Conservation (phyloP, 192 early-diverging fungal species). For the Lobulomyces angularis region DNA sequence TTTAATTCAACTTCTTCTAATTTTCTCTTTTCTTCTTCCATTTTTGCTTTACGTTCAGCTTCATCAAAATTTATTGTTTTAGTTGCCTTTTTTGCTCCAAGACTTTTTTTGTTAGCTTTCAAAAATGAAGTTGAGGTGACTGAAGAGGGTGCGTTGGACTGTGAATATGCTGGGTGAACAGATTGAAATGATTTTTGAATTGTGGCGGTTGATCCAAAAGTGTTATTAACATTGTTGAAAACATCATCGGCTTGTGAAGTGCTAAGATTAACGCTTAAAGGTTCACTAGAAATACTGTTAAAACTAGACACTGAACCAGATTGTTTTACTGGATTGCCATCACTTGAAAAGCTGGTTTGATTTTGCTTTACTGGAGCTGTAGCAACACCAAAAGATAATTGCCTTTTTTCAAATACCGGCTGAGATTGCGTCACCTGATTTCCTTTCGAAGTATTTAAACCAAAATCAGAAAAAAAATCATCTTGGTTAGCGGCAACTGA, state of each 20-base stretch:
- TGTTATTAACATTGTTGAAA: no score
- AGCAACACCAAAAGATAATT: no score
- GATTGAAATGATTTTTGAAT: conserved; percentile 7
- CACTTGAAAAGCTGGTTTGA: no score
- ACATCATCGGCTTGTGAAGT: no score
- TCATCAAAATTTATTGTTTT: conserved; percentile 81
- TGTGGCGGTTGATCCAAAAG: no score
- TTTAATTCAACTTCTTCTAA: conserved; percentile 26
- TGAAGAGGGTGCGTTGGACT: conserved; percentile 8
- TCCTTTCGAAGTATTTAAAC: conserved; percentile 17
- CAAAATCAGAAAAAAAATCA: conserved; percentile 61
- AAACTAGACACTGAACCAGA: no score
- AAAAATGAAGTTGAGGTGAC: background rate
- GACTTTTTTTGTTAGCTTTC: conserved; percentile 39
- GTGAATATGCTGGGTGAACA: background rate
- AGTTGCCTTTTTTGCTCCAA: conserved; percentile 82
- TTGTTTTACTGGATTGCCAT: no score
- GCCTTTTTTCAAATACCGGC: background rate
- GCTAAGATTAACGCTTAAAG: no score
- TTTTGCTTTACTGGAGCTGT: no score
- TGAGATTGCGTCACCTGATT: no score
- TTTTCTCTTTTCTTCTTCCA: conserved; percentile 56
- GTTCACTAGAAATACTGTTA: no score
- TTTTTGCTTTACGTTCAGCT: conserved; percentile 75
- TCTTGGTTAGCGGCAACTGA: conserved; percentile 19